Percentiles rank a stretch among this genome's conserved stretches.
phyloP scores from a whole-genome alignment of 2,329 filamentous ascomycete species.

The Fusarium sterilihyphosum region DNA sequence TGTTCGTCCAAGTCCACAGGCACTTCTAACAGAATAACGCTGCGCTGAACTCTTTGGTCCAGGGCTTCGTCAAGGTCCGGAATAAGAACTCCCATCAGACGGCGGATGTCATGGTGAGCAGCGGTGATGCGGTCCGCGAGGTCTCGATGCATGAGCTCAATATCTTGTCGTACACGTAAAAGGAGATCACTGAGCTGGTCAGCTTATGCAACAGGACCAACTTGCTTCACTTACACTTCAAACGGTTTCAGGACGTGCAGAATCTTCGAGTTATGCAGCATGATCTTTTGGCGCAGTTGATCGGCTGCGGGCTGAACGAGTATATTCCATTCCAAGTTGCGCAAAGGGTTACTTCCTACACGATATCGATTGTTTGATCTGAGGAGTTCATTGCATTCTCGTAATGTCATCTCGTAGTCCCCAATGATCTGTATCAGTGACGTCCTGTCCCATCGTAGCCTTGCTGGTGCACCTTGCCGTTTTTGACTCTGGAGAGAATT shows the following conservation, averaged over 20 bases:
- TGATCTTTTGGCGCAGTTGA: constrained; percentile 45
- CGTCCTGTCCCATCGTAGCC: constrained; percentile 37
- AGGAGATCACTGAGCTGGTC: constrained; percentile 45
- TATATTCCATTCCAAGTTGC: constrained; percentile 51
- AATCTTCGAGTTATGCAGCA: constrained; percentile 49
- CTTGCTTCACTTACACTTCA: constrained; percentile 45
- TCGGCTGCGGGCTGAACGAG: constrained; percentile 48
- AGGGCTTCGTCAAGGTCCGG: constrained; percentile 42
- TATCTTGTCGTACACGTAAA: constrained; percentile 42
- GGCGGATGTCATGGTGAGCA: constrained; percentile 36
- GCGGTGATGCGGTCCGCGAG: constrained; percentile 37
- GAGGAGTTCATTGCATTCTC: constrained; percentile 47
- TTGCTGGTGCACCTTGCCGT: constrained; percentile 32
- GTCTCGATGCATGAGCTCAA: constrained; percentile 41
- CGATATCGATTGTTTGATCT: constrained; percentile 45
- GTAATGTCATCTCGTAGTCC: constrained; percentile 45
- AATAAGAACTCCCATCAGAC: constrained; percentile 40
- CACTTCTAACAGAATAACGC: constrained; percentile 21
- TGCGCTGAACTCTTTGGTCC: constrained; percentile 29
- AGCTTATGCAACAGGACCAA: neutral
- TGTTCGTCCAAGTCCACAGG: constrained; percentile 39
- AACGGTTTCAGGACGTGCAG: constrained; percentile 49
- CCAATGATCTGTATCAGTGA: constrained; percentile 45
- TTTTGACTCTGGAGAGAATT: constrained; percentile 41
- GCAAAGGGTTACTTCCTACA: constrained; percentile 38